These are phyloP conservation scores for Capsicum baccatum DNA, from an alignment of 257 asterid species.

Conservation along the genomic window DNA sequence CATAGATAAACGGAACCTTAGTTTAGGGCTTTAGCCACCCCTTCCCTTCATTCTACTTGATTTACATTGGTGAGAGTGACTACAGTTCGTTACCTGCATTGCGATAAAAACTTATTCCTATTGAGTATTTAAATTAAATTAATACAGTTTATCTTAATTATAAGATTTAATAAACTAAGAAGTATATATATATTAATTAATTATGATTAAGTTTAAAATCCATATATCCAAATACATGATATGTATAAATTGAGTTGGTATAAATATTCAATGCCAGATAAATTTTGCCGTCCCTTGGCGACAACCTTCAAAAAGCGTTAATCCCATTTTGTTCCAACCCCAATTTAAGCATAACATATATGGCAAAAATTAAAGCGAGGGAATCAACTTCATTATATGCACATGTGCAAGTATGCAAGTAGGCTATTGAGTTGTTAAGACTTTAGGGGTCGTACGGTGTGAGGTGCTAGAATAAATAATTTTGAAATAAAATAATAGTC, in stretches of 20 bases:
- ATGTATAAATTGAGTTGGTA: rapidly evolving
- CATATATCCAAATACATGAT: not conserved
- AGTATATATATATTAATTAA: too few relatives aligned
- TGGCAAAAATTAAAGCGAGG: not conserved
- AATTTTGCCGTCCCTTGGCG: not conserved
- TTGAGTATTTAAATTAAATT: not conserved
- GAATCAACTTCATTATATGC: not conserved
- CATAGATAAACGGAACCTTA: too few relatives aligned
- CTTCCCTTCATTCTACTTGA: too few relatives aligned
- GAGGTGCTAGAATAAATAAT: too few relatives aligned
- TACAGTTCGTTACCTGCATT: too few relatives aligned
- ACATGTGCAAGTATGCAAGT: slow-evolving; percentile 10
- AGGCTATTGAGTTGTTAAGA: not conserved
- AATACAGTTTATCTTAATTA: not conserved
- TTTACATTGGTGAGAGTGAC: too few relatives aligned
- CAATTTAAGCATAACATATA: not conserved
- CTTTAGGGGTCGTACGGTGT: not conserved
- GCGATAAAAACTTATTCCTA: not conserved
- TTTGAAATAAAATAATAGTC: too few relatives aligned
- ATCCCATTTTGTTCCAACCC: not conserved
- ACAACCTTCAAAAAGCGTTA: not conserved
- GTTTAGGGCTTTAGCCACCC: not conserved
- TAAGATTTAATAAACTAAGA: not conserved
- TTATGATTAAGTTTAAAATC: too few relatives aligned
- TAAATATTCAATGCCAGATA: not conserved